Evolutionary conservation across 495 filamentous ascomycete species (phyloP), one percentile per base, ranked within the genome.

Genomic region (Aspergillus indologenus): DNA sequence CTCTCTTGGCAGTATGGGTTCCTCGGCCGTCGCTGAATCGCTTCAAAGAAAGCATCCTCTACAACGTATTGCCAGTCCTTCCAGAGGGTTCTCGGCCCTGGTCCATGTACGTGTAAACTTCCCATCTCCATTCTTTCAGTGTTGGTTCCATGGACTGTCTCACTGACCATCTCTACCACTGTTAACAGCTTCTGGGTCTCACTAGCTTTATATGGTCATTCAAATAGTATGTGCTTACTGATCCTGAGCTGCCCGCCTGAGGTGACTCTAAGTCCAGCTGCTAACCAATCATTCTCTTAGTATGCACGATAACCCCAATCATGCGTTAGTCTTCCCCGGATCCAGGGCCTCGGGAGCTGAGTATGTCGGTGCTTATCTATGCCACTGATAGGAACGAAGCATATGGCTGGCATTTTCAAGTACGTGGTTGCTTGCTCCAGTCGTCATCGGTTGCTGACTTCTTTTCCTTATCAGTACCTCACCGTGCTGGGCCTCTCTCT

Each of bases 401-500:
- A 20, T 94, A 87, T 66, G 91, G 90, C 21, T 92, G 90, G 81
- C 88, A 92, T 68, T 87, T 87, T 64, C 90, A 93, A 72, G 34
- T 40, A 40, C 12, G 34, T 40, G 34, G 12, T 40, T 40, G 34
- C 5, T 40, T 92, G 88, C 71, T n/a, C 76, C 93, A 49, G 96
- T 90, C 55, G 91, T 95, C 61, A 85, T 95, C 63, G 91, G 90
- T 24, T 81, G 95, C 14, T 72, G 34, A 40, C 34, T 6, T 40
- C 34, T 11, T 2, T n/a, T 15, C 34, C 34, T 40, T 40, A 40
- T 40, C 34, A 51, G 48, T 51, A 34, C 48, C 48, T 51, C 17
- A 51, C 48, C 5, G 48, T 51, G 4, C n/a, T 51, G n/a, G 48
- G 48, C 23, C 48, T 51, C 23, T 29, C 80, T 2, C 71, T 94